Evolutionary conservation across 768 basidiomycete species (phyloP), one percentile per base, ranked within the genome.

Genomic region (Suillus fuscotomentosus): DNA sequence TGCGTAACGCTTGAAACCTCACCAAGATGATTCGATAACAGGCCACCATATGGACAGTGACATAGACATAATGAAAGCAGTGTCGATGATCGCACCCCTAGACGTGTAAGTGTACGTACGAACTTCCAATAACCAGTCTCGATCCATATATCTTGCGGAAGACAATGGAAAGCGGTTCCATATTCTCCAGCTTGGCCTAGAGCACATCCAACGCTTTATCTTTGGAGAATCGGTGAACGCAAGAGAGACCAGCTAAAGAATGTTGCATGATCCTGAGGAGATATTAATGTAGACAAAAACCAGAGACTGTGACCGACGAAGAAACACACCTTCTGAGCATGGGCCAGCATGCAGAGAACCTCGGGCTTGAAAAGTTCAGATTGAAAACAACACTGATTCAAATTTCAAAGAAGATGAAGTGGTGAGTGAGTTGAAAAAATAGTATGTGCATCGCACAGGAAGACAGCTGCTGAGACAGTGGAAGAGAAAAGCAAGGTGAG

Each of bases 131-230:
- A 2, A 10, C 15, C 5, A 9, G 31, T 36, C 53, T 9, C 2
- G 15, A 1, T 38, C 61, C 62, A 43, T 14, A 53, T 62, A 45
- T 55, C 27, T 41, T n/a, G 20, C 3, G 66, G 67, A 13, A 71
- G 56, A 31, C 66, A 70, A 27, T 48, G 45, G 24, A 72, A 43
- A 70, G 53, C 10, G 69, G 71, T 7, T 64, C 31, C n/a, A 70
- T 10, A 54, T 62, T 60, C 2, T 55, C 39, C 43, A 73, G 61
- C 36, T 67, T 47, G 2, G 47, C 47, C 70, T 62, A 73, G 3
- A 69, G 50, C 48, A 63, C 43, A 22, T 66, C 54, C 11, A 73
- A 22, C 3, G 70, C 72, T 5, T 61, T 57, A 0, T 65, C 63
- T 27, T 56, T 71, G 65, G 71, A 71, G 17, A 63, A 27, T 15